Evolutionary conservation across 2,329 filamentous ascomycete species (phyloP).

Genomic region (Trichoderma semiorbis): DNA sequence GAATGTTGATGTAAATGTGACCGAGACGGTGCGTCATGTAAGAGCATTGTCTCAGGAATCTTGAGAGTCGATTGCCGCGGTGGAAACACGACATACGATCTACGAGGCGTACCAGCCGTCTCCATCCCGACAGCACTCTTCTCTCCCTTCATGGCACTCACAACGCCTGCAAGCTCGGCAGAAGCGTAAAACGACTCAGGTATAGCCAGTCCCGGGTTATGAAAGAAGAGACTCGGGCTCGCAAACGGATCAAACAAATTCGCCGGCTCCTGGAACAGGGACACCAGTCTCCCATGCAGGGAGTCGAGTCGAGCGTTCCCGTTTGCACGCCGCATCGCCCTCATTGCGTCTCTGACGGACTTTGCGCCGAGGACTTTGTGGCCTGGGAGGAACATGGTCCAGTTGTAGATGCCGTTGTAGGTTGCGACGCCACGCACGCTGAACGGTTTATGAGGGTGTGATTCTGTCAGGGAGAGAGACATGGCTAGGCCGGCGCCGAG

Average conservation of each 20-base stretch:
- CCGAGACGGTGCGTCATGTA: slow-evolving; percentile 40
- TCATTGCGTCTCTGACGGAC: not conserved
- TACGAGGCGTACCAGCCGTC: slow-evolving; percentile 34
- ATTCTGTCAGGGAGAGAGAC: slow-evolving; percentile 56
- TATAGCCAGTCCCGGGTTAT: slow-evolving; percentile 45
- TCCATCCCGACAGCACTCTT: slow-evolving; percentile 1
- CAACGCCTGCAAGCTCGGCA: slow-evolving; percentile 26
- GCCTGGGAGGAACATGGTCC: slow-evolving; percentile 57
- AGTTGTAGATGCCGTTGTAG: slow-evolving; percentile 62
- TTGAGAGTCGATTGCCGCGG: slow-evolving; percentile 44
- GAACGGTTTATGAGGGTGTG: slow-evolving; percentile 40
- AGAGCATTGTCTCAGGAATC: slow-evolving; percentile 47
- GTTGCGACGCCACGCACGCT: slow-evolving; percentile 52
- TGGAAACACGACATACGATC: slow-evolving; percentile 47
- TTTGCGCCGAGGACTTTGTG: slow-evolving; percentile 42
- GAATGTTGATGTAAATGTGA: no score
- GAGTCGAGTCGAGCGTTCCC: slow-evolving; percentile 34
- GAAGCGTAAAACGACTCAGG: slow-evolving; percentile 44
- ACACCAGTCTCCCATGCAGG: slow-evolving; percentile 35
- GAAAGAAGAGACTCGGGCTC: slow-evolving; percentile 57
- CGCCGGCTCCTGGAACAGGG: slow-evolving; percentile 47
- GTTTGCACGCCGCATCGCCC: slow-evolving; percentile 15
- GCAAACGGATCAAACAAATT: slow-evolving; percentile 59
- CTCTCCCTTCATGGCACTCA: slow-evolving; percentile 27
- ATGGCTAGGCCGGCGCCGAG: slow-evolving; percentile 56